Base-by-base conservation (phyloP, 2,329 filamentous ascomycete genomes). In the Septoria petroselini region DNA sequence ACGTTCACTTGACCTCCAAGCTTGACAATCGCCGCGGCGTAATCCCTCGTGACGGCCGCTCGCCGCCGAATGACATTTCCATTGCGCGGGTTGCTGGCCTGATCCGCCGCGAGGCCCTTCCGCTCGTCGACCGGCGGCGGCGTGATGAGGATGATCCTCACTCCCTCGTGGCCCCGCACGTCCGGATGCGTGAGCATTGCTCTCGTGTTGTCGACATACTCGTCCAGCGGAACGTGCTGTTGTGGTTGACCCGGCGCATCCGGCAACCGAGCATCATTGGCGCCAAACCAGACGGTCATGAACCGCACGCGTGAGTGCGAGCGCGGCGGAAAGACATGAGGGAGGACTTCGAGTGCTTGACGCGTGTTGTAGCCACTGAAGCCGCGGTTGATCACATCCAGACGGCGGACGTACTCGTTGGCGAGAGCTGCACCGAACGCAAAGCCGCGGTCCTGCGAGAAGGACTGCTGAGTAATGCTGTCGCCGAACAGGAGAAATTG, bases 351-450 rank as follows among this genome's bases (percentile, higher is more conserved):
- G 50, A 95, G 69, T 8, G 83, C 85, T 67, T 95, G 83, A 29
- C 78, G 76, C 2, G 89, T 90, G 63, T 85, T 95, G 74, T 91
- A 96, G 8, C 91, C 91, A 55, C 80, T 82, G 56, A 94, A 82
- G 4, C 93, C 93, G 37, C 90, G 82, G 68, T 96, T 95, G 62
- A 97, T 74, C 39, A 97, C 82, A 71, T 97, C 93, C 11, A 93
- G 76, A 29, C 83, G 81, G 50, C 91, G 82, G 41, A 82, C 80
- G 65, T 88, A 91, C 49, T 79, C 78, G 58, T 80, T 71, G 65
- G 90, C 83, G 2, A 95, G 73, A 12, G 80, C 82, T 17, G 85
- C 80, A 50, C 84, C 81, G 61, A 94, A 87, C 0, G 79, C 87
- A 68, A 91, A 91, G 12, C 85, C 88, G 49, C 51, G 52, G 8